These are phyloP conservation scores for Pseudocercospora musae DNA, from an alignment of 2,329 filamentous ascomycete genomes.

Conservation along the genomic window DNA sequence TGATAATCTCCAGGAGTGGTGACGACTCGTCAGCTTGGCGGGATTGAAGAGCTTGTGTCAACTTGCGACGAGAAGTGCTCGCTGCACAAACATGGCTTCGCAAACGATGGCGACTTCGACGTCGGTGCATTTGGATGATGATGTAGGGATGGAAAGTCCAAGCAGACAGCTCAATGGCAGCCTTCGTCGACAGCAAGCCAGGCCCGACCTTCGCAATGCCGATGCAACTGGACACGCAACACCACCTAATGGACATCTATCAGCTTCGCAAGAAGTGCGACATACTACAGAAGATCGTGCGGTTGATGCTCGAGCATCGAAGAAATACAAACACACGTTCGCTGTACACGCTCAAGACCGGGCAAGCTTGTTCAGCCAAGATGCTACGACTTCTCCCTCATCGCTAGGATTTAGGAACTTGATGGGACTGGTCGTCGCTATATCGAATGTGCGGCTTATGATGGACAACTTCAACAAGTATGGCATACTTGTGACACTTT, in stretches of 20 bases:
- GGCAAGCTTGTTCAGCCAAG: slow-evolving; percentile 81
- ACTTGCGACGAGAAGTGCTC: background rate
- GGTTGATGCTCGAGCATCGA: slow-evolving; percentile 29
- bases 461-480: slow-evolving; percentile 99
- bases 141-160: background rate
- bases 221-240: background rate
- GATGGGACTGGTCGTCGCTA: slow-evolving; percentile 89
- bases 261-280: background rate
- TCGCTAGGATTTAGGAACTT: slow-evolving; percentile 94
- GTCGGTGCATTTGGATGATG: background rate
- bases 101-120: background rate
- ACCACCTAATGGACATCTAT: background rate
- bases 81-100: background rate
- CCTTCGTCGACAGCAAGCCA: slow-evolving; percentile 2
- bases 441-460: slow-evolving; percentile 88
- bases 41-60: background rate
- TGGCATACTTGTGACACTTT: slow-evolving; percentile 87
- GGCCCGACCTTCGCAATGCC: slow-evolving; percentile 2
- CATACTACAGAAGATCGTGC: background rate
- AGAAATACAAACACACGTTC: slow-evolving; percentile 87
- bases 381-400: slow-evolving; percentile 69
- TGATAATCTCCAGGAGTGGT: background rate
- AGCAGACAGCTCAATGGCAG: slow-evolving; percentile 2
- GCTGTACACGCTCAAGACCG: slow-evolving; percentile 72
- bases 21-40: background rate